phyloP scores from a whole-genome alignment of 1,284 basidiomycete genomes.

The Cutaneotrichosporon mucoides region DNA sequence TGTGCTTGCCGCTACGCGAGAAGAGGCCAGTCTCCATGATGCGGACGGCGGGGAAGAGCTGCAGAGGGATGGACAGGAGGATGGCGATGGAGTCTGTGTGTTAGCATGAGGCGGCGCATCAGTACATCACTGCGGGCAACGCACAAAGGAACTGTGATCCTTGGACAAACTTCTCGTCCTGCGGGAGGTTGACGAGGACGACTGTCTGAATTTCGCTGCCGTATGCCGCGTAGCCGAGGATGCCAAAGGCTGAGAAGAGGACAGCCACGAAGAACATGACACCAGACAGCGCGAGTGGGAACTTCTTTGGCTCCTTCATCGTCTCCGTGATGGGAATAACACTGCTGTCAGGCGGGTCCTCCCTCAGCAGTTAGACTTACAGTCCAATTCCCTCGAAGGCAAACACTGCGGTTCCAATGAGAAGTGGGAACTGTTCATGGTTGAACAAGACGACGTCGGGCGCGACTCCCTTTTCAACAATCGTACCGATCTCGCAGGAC shows the following conservation, averaged over 20 bases:
- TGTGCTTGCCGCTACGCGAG: constrained; percentile 67
- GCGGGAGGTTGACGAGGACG: constrained; percentile 89
- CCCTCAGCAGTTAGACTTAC: constrained; percentile 50
- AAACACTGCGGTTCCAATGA: constrained; percentile 96
- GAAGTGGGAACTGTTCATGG: constrained; percentile 76
- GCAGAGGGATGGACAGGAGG: constrained; percentile 86
- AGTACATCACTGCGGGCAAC: constrained; percentile 1
- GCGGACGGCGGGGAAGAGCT: constrained; percentile 94
- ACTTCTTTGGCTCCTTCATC: constrained; percentile 89
- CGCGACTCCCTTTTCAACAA: constrained; percentile 67
- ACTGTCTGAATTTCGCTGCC: constrained; percentile 86
- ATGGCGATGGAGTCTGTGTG: constrained; percentile 70
- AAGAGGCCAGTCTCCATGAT: constrained; percentile 99
- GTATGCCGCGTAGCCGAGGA: constrained; percentile 82
- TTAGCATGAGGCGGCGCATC: background rate
- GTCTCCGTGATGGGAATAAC: constrained; percentile 95
- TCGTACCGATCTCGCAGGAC: constrained; percentile 66
- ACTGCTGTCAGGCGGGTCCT: constrained; percentile 27
- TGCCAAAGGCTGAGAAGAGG: constrained; percentile 86
- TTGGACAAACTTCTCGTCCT: constrained; percentile 81
- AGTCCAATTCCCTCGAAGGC: constrained; percentile 97
- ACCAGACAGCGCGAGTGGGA: constrained; percentile 79
- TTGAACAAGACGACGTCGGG: constrained; percentile 80
- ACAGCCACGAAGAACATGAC: constrained; percentile 72
- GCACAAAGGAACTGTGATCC: constrained; percentile 73